phyloP scores from a whole-genome alignment of 768 basidiomycete genomes.

The Roridomyces roridus region DNA sequence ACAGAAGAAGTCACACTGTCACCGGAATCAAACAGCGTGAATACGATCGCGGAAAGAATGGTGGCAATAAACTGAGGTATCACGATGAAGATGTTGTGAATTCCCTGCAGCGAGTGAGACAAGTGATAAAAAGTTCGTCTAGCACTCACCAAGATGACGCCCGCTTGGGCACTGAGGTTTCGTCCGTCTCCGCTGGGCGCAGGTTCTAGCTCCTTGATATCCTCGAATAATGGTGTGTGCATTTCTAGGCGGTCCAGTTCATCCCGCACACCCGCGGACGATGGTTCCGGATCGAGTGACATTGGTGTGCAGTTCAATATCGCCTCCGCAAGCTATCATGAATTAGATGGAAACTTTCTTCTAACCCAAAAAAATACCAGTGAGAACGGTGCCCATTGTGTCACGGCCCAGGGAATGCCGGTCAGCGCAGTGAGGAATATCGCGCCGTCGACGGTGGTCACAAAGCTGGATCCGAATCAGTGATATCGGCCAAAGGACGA shows the following conservation, averaged over 20 bases:
- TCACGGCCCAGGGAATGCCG: constrained; percentile 93
- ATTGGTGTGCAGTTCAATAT: too few relatives aligned
- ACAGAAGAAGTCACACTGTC: too few relatives aligned
- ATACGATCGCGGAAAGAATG: constrained; percentile 83
- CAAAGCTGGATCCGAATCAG: constrained; percentile 59
- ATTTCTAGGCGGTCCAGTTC: too few relatives aligned
- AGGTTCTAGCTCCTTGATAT: too few relatives aligned
- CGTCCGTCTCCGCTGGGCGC: too few relatives aligned
- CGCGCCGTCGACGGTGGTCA: constrained; percentile 69
- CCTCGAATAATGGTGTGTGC: too few relatives aligned
- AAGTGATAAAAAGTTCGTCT: too few relatives aligned
- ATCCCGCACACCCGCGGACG: too few relatives aligned
- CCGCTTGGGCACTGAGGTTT: constrained; percentile 80
- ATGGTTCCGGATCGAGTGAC: too few relatives aligned
- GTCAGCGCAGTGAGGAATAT: constrained; percentile 78
- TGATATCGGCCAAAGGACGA: neutral
- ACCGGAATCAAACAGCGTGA: constrained; percentile 87
- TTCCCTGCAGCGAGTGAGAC: too few relatives aligned
- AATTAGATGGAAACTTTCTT: too few relatives aligned
- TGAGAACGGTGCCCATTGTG: constrained; percentile 93
- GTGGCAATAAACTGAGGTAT: constrained; percentile 95
- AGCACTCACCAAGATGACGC: constrained; percentile 84
- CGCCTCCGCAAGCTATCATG: too few relatives aligned
- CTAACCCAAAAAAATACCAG: constrained; percentile 60
- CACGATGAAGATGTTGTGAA: constrained; percentile 94